These are phyloP conservation scores for Cyanidium caldarium DNA, from an alignment of 23 red algal genomes.

Conservation along the genomic window DNA sequence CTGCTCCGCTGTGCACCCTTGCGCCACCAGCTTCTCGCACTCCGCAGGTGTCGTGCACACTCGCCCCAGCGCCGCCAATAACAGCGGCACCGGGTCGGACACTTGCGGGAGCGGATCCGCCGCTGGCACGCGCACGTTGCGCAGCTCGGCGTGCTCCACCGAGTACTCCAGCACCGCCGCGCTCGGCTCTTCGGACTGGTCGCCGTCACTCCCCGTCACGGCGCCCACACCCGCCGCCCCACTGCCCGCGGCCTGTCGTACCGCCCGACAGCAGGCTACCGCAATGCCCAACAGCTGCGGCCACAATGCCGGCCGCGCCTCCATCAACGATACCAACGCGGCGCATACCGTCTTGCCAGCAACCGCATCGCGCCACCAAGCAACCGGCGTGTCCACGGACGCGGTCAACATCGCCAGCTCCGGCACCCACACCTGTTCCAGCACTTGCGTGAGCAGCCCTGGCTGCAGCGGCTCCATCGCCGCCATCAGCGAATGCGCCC, in stretches of 20 bases:
- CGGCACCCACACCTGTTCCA: slow-evolving; percentile 60
- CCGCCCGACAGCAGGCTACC: background rate
- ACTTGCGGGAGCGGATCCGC: background rate
- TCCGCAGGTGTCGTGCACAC: background rate
- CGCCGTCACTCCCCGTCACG: background rate
- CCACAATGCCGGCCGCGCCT: background rate
- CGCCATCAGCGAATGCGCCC: slow-evolving; percentile 20
- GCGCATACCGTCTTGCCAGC: background rate
- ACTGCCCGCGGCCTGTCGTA: background rate
- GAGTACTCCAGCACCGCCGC: background rate
- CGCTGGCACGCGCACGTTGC: background rate
- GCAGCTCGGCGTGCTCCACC: slow-evolving; percentile 1
- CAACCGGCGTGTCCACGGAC: too few relatives aligned
- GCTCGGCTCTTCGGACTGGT: background rate
- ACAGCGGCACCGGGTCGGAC: background rate
- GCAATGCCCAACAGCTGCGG: background rate
- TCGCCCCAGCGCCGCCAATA: background rate
- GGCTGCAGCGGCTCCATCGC: slow-evolving; percentile 40
- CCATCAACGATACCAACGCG: background rate
- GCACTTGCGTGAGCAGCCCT: slow-evolving; percentile 38
- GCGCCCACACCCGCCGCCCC: background rate
- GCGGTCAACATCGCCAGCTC: slow-evolving; percentile 27
- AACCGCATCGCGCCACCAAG: too few relatives aligned
- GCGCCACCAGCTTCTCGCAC: background rate
- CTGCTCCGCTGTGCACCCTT: background rate